Base-by-base conservation (phyloP, 306 rosid species). In the Chamaecrista fasciculata region DNA sequence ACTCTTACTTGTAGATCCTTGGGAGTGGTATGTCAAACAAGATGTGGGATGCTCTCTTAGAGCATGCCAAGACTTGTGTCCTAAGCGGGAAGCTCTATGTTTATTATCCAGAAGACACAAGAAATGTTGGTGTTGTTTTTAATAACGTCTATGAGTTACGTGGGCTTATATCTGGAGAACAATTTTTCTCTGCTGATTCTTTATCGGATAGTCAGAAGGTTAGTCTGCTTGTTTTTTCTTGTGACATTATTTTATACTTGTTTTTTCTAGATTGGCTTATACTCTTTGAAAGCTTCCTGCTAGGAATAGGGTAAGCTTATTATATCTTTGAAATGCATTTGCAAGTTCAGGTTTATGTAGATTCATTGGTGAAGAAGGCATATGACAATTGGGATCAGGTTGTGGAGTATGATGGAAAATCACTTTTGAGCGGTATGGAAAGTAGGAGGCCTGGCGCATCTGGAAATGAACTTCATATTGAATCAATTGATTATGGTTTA, bases 1-100 rank as follows among this genome's bases (percentile, higher is more conserved):
- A 60, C 21, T 37, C 64, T 76, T 59, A 71, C 81, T 67, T 83
- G 72, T 67, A 95, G 99, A 95, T 89, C 71, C 99, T 95, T 73
- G 99, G 99, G 69, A 91, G 99, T 71, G 99, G 99, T n/a, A 95
- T 95, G 99, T 95, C 99, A 65, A 95, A 95, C 83, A 95, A 86
- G 85, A 95, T 95, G 99, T 95, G 99, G 99, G 99, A 95, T 2
- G 97, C 97, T 71, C 97, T 95, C 69, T 3, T 95, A 66, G 99
- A 95, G 6, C 99, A 95, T 85, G 92, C 99, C 37, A 95, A 95
- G 87, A 95, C 99, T 16, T 95, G 99, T 79, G 86, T 74, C 73
- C 81, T 95, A 61, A 81, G 91, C 19, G 99, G 96, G 81, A 95
- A 87, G 86, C 89, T 73, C 61, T 83, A 89, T 87, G 87, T 95